These are phyloP conservation scores for Pythium brachiatum DNA, from an alignment of 352 stramenopile genomes.

Conservation along the genomic window DNA sequence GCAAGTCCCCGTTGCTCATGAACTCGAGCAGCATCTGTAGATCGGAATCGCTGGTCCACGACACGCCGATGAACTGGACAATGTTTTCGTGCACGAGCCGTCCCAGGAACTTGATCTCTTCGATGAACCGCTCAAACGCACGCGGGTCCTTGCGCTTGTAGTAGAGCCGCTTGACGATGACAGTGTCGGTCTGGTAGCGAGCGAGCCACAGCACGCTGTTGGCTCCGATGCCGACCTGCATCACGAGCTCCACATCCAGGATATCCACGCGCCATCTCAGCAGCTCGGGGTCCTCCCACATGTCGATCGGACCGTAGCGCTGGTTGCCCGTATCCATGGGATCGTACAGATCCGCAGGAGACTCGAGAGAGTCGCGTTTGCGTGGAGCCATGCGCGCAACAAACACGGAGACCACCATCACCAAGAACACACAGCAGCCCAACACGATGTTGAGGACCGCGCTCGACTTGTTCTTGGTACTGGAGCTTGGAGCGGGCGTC, in stretches of 20 bases:
- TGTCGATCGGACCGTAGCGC: conserved; percentile 22
- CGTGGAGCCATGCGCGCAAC: conserved; percentile 15
- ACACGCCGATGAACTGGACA: conserved; percentile 74
- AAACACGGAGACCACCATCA: conserved; percentile 22
- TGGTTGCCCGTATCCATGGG: conserved; percentile 7
- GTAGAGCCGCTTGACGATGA: conserved; percentile 26
- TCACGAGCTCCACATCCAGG: conserved; percentile 24
- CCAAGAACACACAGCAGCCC: conserved; percentile 8
- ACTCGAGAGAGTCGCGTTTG: not conserved
- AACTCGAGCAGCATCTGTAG: conserved; percentile 73
- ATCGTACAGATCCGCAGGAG: conserved; percentile 12
- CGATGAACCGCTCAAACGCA: conserved; percentile 43
- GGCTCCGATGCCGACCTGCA: conserved; percentile 23
- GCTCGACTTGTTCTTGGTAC: not conserved
- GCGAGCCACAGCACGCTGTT: conserved; percentile 23
- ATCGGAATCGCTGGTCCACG: conserved; percentile 53
- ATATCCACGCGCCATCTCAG: conserved; percentile 23
- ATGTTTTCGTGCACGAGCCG: conserved; percentile 74
- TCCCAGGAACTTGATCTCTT: conserved; percentile 66
- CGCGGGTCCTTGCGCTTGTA: conserved; percentile 20
- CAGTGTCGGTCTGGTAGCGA: conserved; percentile 21
- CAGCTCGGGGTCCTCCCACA: conserved; percentile 29
- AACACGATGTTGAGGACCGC: conserved; percentile 19
- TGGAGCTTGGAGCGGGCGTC: not conserved
- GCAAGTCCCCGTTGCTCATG: conserved; percentile 65